phyloP scores from a whole-genome alignment of 306 rosid species.

The Gleditsia sinensis region DNA sequence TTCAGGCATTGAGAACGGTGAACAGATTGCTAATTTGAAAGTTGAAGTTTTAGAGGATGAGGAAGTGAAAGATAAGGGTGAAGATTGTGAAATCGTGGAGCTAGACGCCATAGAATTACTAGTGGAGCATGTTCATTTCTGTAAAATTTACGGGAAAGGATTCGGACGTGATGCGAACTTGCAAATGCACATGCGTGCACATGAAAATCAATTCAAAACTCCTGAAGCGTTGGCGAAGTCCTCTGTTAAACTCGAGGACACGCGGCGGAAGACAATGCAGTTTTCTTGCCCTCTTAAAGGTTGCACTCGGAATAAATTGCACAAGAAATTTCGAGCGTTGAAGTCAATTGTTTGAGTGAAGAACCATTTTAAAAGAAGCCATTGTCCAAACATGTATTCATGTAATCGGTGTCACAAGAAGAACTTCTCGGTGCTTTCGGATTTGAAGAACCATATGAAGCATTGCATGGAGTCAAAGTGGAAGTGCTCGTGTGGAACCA shows the following conservation, averaged over 20 bases:
- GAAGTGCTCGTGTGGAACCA: conserved; percentile 73
- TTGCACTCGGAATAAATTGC: conserved; percentile 53
- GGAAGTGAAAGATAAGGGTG: conserved; percentile 11
- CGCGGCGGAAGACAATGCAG: conserved; percentile 16
- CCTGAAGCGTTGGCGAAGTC: conserved; percentile 57
- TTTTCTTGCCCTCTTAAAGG: conserved; percentile 71
- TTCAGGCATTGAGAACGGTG: background rate
- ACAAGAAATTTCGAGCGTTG: conserved; percentile 58
- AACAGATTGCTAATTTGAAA: conserved; percentile 29
- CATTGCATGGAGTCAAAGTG: conserved; percentile 65
- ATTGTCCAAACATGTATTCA: conserved; percentile 68
- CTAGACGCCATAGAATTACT: conserved; percentile 61
- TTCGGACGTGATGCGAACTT: conserved; percentile 77
- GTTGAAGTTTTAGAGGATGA: conserved; percentile 19
- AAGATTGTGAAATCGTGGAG: conserved; percentile 52
- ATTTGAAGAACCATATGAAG: conserved; percentile 65
- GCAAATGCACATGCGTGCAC: conserved; percentile 85
- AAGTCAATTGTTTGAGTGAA: conserved; percentile 62
- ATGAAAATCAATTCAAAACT: conserved; percentile 67
- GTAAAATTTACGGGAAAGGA: conserved; percentile 76
- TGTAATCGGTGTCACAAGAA: conserved; percentile 65
- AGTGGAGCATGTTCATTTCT: conserved; percentile 59
- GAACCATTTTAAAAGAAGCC: conserved; percentile 83
- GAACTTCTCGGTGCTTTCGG: conserved; percentile 69
- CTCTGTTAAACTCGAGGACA: background rate